Percentiles rank a stretch among this genome's conserved stretches.
Conservation (phyloP, 176 grass and related monocot genomes). For the Bonia amplexicaulis region DNA sequence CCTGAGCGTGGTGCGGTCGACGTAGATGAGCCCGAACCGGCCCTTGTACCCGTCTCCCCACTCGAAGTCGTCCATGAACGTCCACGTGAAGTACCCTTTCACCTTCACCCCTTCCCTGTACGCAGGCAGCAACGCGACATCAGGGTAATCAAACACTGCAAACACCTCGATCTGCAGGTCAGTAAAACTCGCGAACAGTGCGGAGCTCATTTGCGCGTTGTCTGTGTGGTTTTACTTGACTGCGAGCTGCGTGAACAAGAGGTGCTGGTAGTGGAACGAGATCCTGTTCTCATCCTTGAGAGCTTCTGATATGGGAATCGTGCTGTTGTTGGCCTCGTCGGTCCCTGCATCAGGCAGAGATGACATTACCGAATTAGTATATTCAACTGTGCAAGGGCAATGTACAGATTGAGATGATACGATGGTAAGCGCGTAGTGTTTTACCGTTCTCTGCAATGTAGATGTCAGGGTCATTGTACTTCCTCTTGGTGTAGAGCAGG, state of each 20-base stretch:
- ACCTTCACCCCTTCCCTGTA: constrained; percentile 48
- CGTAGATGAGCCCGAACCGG: constrained; percentile 59
- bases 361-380: background rate
- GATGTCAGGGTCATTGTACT: constrained; percentile 46
- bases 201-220: background rate
- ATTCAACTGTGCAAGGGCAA: background rate
- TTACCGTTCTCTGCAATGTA: constrained; percentile 58
- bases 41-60: constrained; percentile 45
- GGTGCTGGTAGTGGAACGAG: constrained; percentile 36
- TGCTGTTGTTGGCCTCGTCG: constrained; percentile 41
- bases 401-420: background rate
- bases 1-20: constrained; percentile 51
- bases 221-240: constrained; percentile 27
- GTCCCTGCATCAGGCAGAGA: background rate
- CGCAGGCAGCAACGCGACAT: too few relatives aligned
- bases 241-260: constrained; percentile 33
- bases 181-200: too few relatives aligned
- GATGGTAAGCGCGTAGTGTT: background rate
- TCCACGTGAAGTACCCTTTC: constrained; percentile 22
- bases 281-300: constrained; percentile 46
- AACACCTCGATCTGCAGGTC: too few relatives aligned
- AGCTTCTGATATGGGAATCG: constrained; percentile 25
- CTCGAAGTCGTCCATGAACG: constrained; percentile 74
- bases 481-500: constrained; percentile 47
- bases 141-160: too few relatives aligned